phyloP scores from a whole-genome alignment of 2,329 filamentous ascomycete genomes.

The Penicillium expansum region DNA sequence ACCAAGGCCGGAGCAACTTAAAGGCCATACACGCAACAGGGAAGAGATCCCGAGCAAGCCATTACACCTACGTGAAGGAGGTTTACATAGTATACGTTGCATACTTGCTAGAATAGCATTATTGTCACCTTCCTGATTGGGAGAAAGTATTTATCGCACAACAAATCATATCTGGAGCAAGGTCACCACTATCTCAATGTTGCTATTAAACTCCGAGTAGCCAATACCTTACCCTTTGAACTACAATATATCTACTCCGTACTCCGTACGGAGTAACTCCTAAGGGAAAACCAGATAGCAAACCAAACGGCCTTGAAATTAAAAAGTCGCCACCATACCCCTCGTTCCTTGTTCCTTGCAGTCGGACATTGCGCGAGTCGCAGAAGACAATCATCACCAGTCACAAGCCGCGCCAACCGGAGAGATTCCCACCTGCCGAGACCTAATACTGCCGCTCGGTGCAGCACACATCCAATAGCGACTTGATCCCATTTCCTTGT shows the following conservation, averaged over 20 bases:
- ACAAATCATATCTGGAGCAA: background rate
- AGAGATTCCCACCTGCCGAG: conserved; percentile 16
- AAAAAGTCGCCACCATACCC: conserved; percentile 11
- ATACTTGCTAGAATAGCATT: background rate
- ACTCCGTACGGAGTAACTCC: background rate
- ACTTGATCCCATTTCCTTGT: conserved; percentile 1
- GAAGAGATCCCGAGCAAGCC: background rate
- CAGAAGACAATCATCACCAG: conserved; percentile 18
- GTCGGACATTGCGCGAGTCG: conserved; percentile 9
- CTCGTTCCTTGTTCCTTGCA: conserved; percentile 22
- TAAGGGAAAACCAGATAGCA: background rate
- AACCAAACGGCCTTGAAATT: background rate
- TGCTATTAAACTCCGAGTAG: background rate
- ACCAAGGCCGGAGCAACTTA: background rate
- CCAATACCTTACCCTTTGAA: background rate
- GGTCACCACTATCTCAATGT: background rate
- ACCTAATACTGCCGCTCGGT: conserved; percentile 21
- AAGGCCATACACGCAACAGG: background rate
- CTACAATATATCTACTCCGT: background rate
- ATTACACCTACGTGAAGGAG: background rate
- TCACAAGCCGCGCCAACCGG: conserved; percentile 15
- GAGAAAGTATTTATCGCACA: background rate
- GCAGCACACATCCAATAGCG: conserved; percentile 14
- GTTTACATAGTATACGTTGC: background rate
- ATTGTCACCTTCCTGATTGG: background rate